Conservation (phyloP, 176 grass and related monocot species). For the Musa troglodytarum region DNA sequence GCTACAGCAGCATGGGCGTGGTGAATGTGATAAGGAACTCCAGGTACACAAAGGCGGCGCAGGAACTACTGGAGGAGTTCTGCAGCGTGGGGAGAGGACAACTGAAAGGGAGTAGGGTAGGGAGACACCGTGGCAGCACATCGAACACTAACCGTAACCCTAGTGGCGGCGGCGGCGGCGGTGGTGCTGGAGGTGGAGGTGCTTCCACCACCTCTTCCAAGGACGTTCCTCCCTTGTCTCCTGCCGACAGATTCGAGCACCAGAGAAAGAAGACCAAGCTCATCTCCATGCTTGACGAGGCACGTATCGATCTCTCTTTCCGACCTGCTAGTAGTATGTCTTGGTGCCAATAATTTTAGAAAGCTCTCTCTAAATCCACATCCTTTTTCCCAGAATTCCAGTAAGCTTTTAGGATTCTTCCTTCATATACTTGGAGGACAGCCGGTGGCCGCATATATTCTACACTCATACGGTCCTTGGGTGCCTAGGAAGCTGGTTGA, state of each 20-base stretch:
- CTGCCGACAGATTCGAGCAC: constrained; percentile 84
- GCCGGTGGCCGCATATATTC: too few relatives aligned
- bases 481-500: too few relatives aligned
- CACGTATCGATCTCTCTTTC: constrained; percentile 27
- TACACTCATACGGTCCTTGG: too few relatives aligned
- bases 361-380: neutral
- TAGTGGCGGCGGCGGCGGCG: constrained; percentile 23
- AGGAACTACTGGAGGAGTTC: constrained; percentile 25
- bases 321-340: neutral
- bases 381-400: too few relatives aligned
- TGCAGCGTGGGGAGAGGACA: constrained; percentile 74
- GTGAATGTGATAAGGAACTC: constrained; percentile 11
- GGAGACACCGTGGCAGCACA: neutral
- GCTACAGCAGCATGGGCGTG: constrained; percentile 37
- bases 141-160: constrained; percentile 49
- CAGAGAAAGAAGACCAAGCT: constrained; percentile 97
- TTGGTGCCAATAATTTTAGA: neutral
- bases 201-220: constrained; percentile 52
- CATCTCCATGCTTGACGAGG: constrained; percentile 98
- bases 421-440: too few relatives aligned
- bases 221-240: constrained; percentile 61
- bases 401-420: too few relatives aligned
- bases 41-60: constrained; percentile 4
- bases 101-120: constrained; percentile 36
- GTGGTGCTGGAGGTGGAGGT: constrained; percentile 16